Evolutionary conservation across 306 rosid genomes (phyloP).

Genomic region (Vigna angularis): DNA sequence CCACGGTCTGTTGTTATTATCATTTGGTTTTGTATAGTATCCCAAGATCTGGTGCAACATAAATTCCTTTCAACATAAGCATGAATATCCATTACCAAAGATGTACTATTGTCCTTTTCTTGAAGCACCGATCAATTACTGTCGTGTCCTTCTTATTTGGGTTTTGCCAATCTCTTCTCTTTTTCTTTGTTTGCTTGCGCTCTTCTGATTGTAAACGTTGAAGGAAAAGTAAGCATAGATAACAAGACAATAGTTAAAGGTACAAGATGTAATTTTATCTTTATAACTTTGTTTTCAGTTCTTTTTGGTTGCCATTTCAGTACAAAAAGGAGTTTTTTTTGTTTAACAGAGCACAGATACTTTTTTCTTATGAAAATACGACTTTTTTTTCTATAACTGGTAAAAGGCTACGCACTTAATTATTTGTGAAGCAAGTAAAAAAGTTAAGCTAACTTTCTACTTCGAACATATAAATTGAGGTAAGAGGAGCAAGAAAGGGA

Average conservation of each 20-base stretch:
- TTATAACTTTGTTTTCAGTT: neutral
- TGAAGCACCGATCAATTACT: slow-evolving; percentile 3
- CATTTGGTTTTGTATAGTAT: neutral
- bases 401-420: neutral
- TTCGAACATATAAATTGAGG: neutral
- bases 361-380: neutral
- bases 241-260: slow-evolving; percentile 20
- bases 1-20: neutral
- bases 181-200: slow-evolving; percentile 11
- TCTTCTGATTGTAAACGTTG: neutral
- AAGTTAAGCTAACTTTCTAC: neutral
- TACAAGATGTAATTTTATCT: neutral
- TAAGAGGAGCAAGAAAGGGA: neutral
- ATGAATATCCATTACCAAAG: neutral
- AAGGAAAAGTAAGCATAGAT: slow-evolving; percentile 37
- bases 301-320: neutral
- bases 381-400: neutral
- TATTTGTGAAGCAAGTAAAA: neutral
- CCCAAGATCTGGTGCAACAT: neutral
- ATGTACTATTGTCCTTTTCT: neutral
- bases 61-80: neutral
- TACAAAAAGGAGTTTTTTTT: neutral
- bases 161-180: neutral
- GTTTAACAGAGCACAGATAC: neutral
- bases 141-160: neutral